These are phyloP conservation scores for sweet orange (Citrus sinensis) DNA, from an alignment of 345 rosid species.

Conservation along the genomic window DVS_A1.0 CM039162.1:32519501-32520000, in stretches of 20 bases:
- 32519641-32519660: conserved; percentile 89
- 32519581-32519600: conserved; percentile 67
- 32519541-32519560: conserved; percentile 94
- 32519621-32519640: conserved; percentile 94
- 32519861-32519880: conserved; percentile 8
- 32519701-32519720: conserved; percentile 77
- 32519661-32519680: conserved; percentile 94
- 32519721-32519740: conserved; percentile 75
- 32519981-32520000: not conserved
- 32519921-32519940: conserved; percentile 4
- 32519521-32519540: conserved; percentile 91
- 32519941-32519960: not conserved
- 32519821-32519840: conserved; percentile 90
- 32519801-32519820: conserved; percentile 48
- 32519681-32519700: conserved; percentile 79
- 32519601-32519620: conserved; percentile 81
- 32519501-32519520: conserved; percentile 64
- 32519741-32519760: conserved; percentile 97
- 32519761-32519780: conserved; percentile 60
- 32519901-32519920: conserved; percentile 9
- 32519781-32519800: conserved; percentile 55
- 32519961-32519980: not conserved
- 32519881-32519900: not conserved
- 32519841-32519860: conserved; percentile 99
- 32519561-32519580: conserved; percentile 88